Evolutionary conservation across 768 basidiomycete genomes (phyloP).

Genomic region (button mushroom (Agaricus bisporus)): DNA sequence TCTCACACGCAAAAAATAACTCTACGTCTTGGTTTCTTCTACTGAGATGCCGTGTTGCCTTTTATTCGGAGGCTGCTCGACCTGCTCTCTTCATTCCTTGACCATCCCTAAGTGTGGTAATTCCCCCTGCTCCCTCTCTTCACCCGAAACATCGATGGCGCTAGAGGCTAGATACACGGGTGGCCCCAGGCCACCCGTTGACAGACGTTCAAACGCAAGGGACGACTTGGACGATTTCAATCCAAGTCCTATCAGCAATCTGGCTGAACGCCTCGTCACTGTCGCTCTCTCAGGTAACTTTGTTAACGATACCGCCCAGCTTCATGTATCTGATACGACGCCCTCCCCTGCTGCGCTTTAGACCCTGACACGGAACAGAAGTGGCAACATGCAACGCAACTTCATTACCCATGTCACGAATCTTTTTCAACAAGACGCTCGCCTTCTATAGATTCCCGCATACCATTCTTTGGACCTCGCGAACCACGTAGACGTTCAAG

Average conservation of each 20-base stretch:
- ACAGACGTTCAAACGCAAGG: not conserved
- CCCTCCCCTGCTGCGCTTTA: not conserved
- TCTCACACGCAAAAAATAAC: conserved; percentile 5
- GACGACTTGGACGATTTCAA: conserved; percentile 3
- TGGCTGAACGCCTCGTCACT: not conserved
- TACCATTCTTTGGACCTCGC: conserved; percentile 8
- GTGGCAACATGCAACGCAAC: conserved; percentile 1
- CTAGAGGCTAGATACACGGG: not conserved
- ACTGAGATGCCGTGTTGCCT: not conserved
- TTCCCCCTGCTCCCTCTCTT: not conserved
- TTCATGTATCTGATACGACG: not conserved
- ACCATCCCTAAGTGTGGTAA: conserved; percentile 1
- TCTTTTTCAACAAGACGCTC: not conserved
- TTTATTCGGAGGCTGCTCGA: not conserved
- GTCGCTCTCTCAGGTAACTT: not conserved
- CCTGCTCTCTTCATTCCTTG: not conserved
- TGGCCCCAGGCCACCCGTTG: conserved; percentile 3
- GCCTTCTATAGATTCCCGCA: not conserved
- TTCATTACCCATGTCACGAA: not conserved
- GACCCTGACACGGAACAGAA: conserved; percentile 5
- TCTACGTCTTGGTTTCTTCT: not conserved
- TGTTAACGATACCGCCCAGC: not conserved
- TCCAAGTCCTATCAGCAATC: not conserved
- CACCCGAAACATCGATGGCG: not conserved
- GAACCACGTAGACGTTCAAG: not conserved